Conservation (phyloP, 176 grass and related monocot species). For the Oryza longistaminata region DNA sequence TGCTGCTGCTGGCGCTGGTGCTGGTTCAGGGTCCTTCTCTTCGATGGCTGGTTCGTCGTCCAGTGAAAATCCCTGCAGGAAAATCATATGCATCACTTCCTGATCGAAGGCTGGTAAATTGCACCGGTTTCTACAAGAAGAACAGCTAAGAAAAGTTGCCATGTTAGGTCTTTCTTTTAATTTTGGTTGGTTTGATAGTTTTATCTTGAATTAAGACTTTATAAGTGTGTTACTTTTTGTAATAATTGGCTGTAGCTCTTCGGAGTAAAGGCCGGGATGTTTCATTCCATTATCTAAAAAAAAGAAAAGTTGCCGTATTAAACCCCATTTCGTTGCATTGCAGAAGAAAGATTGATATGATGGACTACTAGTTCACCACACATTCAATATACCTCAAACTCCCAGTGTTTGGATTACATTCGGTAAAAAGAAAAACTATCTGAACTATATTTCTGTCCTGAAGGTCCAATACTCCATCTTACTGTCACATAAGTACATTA, state of each 20-base stretch:
- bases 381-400: not conserved
- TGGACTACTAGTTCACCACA: too few species aligned
- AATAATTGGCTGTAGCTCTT: too few species aligned
- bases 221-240: too few species aligned
- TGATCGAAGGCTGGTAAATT: not conserved
- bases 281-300: too few species aligned
- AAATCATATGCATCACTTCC: not conserved
- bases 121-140: not conserved
- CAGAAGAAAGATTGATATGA: not conserved
- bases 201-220: too few species aligned
- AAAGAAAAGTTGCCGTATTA: too few species aligned
- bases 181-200: too few species aligned
- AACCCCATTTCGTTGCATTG: not conserved
- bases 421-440: not conserved
- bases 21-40: conserved; percentile 8
- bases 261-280: too few species aligned
- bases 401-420: not conserved
- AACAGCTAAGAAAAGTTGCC: not conserved
- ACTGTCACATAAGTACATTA: not conserved
- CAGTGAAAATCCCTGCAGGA: conserved; percentile 68
- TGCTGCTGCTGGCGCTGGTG: not conserved
- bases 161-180: too few species aligned
- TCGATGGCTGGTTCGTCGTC: conserved; percentile 40
- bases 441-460: not conserved
- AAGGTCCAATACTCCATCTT: not conserved